Evolutionary conservation across 148 eudicot species (phyloP).

Genomic region (Bassia scoparia): DNA sequence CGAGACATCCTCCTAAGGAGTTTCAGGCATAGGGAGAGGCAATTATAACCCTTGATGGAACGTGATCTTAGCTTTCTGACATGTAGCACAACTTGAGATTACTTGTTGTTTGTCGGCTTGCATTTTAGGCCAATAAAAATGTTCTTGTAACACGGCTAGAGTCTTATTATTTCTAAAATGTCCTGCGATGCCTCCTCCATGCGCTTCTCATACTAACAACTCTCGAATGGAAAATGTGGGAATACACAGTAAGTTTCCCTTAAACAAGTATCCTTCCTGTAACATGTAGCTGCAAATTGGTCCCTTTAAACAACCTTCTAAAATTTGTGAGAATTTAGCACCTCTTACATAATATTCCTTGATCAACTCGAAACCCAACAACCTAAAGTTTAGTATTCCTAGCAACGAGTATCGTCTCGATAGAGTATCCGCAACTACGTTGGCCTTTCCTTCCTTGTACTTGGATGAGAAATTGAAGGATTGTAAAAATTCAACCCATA

Average conservation of each 20-base stretch:
- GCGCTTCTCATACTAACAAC: not conserved
- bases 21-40: no score
- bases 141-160: not conserved
- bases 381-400: not conserved
- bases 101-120: not conserved
- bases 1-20: not conserved
- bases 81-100: not conserved
- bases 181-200: not conserved
- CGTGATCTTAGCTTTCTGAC: not conserved
- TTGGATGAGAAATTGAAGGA: no score
- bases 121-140: not conserved
- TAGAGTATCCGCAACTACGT: not conserved
- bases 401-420: not conserved
- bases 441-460: no score
- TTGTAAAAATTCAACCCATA: no score
- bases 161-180: not conserved
- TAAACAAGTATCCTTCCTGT: not conserved
- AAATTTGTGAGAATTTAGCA: not conserved
- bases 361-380: no score
- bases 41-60: not conserved
- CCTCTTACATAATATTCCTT: not conserved
- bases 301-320: not conserved
- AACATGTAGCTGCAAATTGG: not conserved
- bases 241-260: not conserved
- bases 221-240: not conserved